Percentiles rank a stretch among this genome's conserved stretches.
Evolutionary conservation across 1,139 yeast genomes (phyloP).

Genomic region (Lodderomyces orthopsilosis): DNA sequence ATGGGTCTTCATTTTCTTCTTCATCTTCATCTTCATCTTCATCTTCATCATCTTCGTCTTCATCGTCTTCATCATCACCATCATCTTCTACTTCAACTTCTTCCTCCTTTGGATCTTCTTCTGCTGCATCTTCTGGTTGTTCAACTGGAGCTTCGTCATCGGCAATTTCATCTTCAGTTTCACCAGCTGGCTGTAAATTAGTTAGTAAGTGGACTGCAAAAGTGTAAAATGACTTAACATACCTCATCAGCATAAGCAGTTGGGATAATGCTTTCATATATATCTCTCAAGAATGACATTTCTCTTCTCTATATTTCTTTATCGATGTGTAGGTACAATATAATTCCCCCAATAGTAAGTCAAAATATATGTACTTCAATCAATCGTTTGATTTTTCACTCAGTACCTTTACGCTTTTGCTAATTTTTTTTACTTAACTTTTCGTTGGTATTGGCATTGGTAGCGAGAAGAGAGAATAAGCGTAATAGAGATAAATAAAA

Average conservation of each 20-base stretch:
- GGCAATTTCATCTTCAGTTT: slow-evolving; percentile 25
- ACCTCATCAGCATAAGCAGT: slow-evolving; percentile 87
- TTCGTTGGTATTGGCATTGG: neutral
- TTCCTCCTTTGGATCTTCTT: slow-evolving; percentile 21
- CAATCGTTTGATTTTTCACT: neutral
- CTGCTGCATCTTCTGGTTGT: slow-evolving; percentile 21
- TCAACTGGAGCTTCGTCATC: slow-evolving; percentile 48
- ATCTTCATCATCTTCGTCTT: slow-evolving; percentile 66
- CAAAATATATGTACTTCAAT: neutral
- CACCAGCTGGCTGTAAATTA: slow-evolving; percentile 29
- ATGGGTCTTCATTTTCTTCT: slow-evolving; percentile 68
- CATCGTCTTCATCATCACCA: slow-evolving; percentile 55
- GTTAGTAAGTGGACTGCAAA: slow-evolving; percentile 6
- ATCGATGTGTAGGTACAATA: neutral
- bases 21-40: slow-evolving; percentile 80
- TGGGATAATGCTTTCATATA: slow-evolving; percentile 80
- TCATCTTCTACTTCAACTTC: slow-evolving; percentile 32
- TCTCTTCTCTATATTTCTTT: neutral
- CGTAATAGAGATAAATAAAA: slow-evolving; percentile 11
- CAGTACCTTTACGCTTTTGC: neutral
- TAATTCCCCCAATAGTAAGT: neutral
- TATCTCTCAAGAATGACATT: slow-evolving; percentile 66
- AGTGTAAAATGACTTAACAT: slow-evolving; percentile 20
- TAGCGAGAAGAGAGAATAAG: neutral
- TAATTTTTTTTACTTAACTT: neutral